phyloP scores from a whole-genome alignment of 2,329 filamentous ascomycete genomes.

The Trichoderma sp. region DNA sequence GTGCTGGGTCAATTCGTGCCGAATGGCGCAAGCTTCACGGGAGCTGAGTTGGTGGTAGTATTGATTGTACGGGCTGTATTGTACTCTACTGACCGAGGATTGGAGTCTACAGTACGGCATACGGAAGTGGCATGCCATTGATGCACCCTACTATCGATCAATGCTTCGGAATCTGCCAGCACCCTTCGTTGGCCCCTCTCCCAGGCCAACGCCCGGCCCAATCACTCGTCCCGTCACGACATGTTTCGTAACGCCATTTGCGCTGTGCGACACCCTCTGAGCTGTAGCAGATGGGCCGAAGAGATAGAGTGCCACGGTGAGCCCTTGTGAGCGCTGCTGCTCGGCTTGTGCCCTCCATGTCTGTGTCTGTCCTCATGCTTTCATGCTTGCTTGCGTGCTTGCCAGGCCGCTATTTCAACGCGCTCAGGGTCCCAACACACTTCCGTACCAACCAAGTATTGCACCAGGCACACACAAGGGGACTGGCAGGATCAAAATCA shows the following conservation, averaged over 20 bases:
- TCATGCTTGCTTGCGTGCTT: background rate
- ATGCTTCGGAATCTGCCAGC: conserved; percentile 6
- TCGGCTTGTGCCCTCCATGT: background rate
- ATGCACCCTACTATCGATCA: background rate
- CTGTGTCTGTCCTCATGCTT: background rate
- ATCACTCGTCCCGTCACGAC: background rate
- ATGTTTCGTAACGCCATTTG: conserved; percentile 2
- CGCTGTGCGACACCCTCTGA: background rate
- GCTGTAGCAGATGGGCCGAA: background rate
- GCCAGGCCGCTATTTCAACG: background rate
- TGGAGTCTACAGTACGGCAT: background rate
- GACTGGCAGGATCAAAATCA: background rate
- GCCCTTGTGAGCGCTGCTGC: background rate
- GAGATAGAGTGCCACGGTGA: background rate
- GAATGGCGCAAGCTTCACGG: background rate
- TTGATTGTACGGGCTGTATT: background rate
- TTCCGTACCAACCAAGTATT: background rate
- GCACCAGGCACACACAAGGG: background rate
- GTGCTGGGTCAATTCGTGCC: background rate
- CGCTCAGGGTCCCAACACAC: background rate
- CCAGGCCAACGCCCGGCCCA: background rate
- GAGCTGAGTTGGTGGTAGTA: background rate
- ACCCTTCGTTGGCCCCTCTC: background rate
- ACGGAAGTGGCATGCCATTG: background rate
- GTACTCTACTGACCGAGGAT: background rate